phyloP scores from a whole-genome alignment of 371 early-diverging fungal species.

The Rhizopus arrhizus region DNA sequence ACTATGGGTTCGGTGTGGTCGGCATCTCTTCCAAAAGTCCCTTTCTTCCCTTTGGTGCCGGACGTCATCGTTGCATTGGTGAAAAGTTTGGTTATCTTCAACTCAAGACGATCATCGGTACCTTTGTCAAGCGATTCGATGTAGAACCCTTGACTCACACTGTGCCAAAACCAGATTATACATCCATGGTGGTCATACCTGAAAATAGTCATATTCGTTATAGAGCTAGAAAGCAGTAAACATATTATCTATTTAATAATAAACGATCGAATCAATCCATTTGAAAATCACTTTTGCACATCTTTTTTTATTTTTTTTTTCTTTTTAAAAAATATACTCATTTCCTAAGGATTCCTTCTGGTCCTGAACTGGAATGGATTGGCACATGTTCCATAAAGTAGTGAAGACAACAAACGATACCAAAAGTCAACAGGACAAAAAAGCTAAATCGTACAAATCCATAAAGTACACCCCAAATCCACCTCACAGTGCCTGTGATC shows the following conservation, averaged over 20 bases:
- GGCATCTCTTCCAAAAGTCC: conserved; percentile 73
- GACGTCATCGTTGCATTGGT: conserved; percentile 97
- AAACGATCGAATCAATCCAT: neutral
- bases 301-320: too few species aligned
- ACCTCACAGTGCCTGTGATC: too few species aligned
- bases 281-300: neutral
- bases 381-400: neutral
- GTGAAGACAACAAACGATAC: neutral
- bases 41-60: conserved; percentile 97
- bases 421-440: neutral
- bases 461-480: neutral
- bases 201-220: conserved; percentile 31
- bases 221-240: conserved; percentile 21
- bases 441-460: conserved; percentile 1
- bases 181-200: conserved; percentile 90
- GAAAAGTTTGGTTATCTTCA: conserved; percentile 95
- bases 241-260: conserved; percentile 1
- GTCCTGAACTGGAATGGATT: neutral
- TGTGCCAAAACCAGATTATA: conserved; percentile 86
- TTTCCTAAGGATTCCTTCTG: too few species aligned
- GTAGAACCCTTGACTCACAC: conserved; percentile 43
- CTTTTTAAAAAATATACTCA: too few species aligned
- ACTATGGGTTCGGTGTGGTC: conserved; percentile 86
- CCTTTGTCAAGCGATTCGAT: conserved; percentile 79
- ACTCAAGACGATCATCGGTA: conserved; percentile 87